Evolutionary conservation across 2,329 filamentous ascomycete genomes (phyloP).

Genomic region (Cladophialophora psammophila): DNA sequence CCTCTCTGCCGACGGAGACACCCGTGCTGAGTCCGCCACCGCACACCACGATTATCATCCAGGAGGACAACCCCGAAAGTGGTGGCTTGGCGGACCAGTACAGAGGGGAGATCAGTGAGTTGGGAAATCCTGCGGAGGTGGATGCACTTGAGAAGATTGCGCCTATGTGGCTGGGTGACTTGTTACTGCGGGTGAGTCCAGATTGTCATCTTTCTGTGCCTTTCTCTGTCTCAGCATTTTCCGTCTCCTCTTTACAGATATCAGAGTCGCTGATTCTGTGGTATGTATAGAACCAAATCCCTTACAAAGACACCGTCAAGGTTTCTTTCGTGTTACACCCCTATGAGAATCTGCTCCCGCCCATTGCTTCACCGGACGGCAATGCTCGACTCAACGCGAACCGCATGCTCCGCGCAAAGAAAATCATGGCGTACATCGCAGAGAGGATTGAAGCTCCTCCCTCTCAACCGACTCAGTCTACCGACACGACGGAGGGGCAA

Average conservation of each 20-base stretch:
- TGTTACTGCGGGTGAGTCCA: conserved; percentile 71
- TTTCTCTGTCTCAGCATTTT: background rate
- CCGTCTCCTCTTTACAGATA: background rate
- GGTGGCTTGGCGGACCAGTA: conserved; percentile 83
- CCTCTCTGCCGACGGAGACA: conserved; percentile 54
- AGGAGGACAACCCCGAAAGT: conserved; percentile 69
- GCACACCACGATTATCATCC: conserved; percentile 67
- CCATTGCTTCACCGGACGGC: conserved; percentile 74
- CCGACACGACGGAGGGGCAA: background rate
- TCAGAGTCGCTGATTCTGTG: background rate
- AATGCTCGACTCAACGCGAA: conserved; percentile 96
- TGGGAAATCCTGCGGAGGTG: conserved; percentile 70
- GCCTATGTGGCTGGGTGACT: conserved; percentile 90
- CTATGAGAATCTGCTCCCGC: conserved; percentile 75
- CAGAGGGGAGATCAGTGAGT: conserved; percentile 80
- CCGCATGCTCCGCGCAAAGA: conserved; percentile 92
- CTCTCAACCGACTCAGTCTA: conserved; percentile 25
- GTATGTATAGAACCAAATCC: conserved; percentile 72
- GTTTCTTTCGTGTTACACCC: conserved; percentile 93
- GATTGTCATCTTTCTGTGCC: background rate
- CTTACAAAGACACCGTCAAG: conserved; percentile 90
- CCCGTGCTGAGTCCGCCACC: conserved; percentile 53
- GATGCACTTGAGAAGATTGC: conserved; percentile 85
- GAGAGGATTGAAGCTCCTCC: conserved; percentile 80
- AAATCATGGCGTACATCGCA: conserved; percentile 89